phyloP scores from a whole-genome alignment of 345 rosid species.

The Draba incana region DNA sequence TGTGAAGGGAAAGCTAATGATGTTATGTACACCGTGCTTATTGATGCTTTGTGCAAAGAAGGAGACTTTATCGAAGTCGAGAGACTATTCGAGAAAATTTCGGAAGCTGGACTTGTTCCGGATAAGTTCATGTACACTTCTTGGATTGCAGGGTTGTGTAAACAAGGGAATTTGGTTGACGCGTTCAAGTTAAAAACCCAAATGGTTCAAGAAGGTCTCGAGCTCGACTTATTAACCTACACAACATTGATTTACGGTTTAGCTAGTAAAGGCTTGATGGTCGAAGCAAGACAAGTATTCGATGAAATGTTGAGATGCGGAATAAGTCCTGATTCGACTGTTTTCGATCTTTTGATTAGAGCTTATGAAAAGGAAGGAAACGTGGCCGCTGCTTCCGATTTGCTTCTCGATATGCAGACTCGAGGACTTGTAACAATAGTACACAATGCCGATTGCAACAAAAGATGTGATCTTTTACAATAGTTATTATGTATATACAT shows the following conservation, averaged over 20 bases:
- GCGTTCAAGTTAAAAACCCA: conserved; percentile 49
- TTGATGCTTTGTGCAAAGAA: conserved; percentile 46
- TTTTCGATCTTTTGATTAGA: conserved; percentile 49
- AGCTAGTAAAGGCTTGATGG: conserved; percentile 47
- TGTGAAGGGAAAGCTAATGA: conserved; percentile 48
- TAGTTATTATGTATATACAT: conserved; percentile 19
- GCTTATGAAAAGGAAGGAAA: conserved; percentile 46
- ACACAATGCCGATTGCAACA: conserved; percentile 11
- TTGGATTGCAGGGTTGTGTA: conserved; percentile 54
- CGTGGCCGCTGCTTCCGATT: conserved; percentile 36
- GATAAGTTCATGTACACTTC: conserved; percentile 56
- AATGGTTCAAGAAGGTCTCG: conserved; percentile 54
- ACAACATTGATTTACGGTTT: conserved; percentile 50
- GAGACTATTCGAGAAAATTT: conserved; percentile 41
- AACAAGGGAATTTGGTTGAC: conserved; percentile 47
- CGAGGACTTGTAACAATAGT: conserved; percentile 37
- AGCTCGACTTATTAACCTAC: conserved; percentile 45
- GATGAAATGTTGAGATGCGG: conserved; percentile 47
- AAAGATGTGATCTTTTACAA: too few species aligned
- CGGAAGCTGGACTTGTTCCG: conserved; percentile 46
- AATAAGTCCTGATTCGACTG: conserved; percentile 45
- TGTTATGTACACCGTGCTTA: conserved; percentile 48
- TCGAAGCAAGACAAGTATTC: conserved; percentile 52
- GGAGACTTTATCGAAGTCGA: conserved; percentile 53
- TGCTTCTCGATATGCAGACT: conserved; percentile 45